These are phyloP conservation scores for Lepraria neglecta DNA, from an alignment of 495 filamentous ascomycete genomes.

Conservation along the genomic window DNA sequence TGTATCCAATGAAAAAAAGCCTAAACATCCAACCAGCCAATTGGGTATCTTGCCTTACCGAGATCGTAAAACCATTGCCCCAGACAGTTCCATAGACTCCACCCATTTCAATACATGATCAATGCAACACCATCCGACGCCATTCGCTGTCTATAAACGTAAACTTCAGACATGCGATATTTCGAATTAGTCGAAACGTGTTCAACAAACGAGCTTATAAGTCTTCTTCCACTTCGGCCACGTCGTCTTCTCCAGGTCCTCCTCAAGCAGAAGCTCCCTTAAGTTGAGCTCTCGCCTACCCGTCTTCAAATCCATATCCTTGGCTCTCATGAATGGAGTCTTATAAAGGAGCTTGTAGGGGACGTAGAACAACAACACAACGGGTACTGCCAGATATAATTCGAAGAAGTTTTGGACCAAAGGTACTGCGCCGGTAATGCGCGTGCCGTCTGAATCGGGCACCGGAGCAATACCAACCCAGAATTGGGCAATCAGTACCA, in stretches of 20 bases:
- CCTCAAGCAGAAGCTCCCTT: conserved; percentile 64
- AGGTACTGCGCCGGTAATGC: conserved; percentile 34
- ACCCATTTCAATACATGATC: background rate
- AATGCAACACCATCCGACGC: conserved; percentile 9
- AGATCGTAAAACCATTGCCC: background rate
- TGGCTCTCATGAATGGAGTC: conserved; percentile 57
- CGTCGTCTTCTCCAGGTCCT: conserved; percentile 58
- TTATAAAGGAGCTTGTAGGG: conserved; percentile 71
- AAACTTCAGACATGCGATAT: background rate
- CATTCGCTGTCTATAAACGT: conserved; percentile 10
- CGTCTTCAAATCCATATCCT: conserved; percentile 79
- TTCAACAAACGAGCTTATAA: conserved; percentile 53
- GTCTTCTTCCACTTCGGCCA: conserved; percentile 87
- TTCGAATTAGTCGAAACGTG: background rate
- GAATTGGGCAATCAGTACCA: conserved; percentile 88
- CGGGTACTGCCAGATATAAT: conserved; percentile 74
- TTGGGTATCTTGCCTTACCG: background rate
- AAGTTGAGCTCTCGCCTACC: conserved; percentile 86
- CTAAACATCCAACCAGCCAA: too few species aligned
- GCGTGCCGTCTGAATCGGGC: conserved; percentile 38
- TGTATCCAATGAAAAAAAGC: too few species aligned
- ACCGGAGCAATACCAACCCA: conserved; percentile 85
- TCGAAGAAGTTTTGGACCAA: conserved; percentile 63
- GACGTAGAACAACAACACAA: conserved; percentile 70
- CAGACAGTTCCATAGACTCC: too few species aligned